A percentile compares a stretch with the other conserved stretches of the same genome.
Evolutionary conservation across 345 rosid species (phyloP).

Genomic region (Pistacia atlantica): DNA sequence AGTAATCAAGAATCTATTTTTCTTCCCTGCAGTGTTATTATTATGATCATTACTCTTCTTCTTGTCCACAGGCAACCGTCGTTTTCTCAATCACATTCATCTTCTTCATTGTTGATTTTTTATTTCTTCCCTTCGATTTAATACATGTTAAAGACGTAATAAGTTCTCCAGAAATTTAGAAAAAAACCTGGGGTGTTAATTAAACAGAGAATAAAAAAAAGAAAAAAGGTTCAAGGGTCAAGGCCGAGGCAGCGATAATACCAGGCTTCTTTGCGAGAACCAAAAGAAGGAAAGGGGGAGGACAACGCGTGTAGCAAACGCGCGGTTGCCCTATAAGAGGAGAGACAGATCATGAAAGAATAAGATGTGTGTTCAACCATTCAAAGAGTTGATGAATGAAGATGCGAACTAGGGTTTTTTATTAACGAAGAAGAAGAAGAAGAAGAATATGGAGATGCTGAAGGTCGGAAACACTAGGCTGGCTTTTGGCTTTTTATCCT

Average conservation of each 20-base stretch:
- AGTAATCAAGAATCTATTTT: slow-evolving; percentile 52
- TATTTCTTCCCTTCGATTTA: background rate
- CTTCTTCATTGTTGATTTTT: slow-evolving; percentile 16
- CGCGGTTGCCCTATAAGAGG: slow-evolving; percentile 7
- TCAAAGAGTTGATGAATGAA: slow-evolving; percentile 13
- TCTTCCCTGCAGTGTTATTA: slow-evolving; percentile 28
- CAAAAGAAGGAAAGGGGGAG: slow-evolving; percentile 41
- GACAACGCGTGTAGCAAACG: slow-evolving; percentile 15
- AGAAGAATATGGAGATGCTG: background rate
- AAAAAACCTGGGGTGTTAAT: too few relatives aligned
- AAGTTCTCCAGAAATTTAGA: background rate
- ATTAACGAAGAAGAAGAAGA: background rate
- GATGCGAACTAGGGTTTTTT: background rate
- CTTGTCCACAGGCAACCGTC: slow-evolving; percentile 32
- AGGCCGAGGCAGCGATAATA: slow-evolving; percentile 49
- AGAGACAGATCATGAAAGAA: slow-evolving; percentile 12
- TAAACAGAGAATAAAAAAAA: background rate
- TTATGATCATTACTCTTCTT: slow-evolving; percentile 25
- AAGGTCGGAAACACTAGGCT: too few relatives aligned
- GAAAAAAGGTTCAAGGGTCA: slow-evolving; percentile 36
- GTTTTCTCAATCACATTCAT: slow-evolving; percentile 21
- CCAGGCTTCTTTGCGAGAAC: slow-evolving; percentile 49
- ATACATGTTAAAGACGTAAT: too few relatives aligned
- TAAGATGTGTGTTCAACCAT: slow-evolving; percentile 15
- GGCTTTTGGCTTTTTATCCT: too few relatives aligned